Percentiles rank a stretch among this genome's conserved stretches.
Evolutionary conservation across 768 basidiomycete species (phyloP).

Genomic region (Dacryopinax primogenitus): DNA sequence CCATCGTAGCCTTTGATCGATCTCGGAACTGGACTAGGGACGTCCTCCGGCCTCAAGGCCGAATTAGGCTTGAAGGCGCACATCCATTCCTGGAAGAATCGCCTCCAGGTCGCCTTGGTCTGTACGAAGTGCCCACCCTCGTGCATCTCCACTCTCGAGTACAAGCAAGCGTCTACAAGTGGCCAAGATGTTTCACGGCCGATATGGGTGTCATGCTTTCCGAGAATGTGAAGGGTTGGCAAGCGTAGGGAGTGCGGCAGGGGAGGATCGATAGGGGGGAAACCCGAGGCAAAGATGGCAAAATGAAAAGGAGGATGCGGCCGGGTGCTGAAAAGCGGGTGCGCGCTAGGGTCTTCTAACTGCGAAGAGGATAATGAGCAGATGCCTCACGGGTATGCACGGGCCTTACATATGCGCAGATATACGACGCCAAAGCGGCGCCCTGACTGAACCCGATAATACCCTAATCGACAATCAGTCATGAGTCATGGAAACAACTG

Average conservation of each 20-base stretch:
- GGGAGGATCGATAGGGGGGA: not conserved
- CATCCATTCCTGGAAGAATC: not conserved
- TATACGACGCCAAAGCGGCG: constrained; percentile 1
- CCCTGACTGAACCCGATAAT: constrained; percentile 10
- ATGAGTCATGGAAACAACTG: not conserved
- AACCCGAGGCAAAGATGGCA: not conserved
- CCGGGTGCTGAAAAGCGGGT: not conserved
- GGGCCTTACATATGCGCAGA: constrained; percentile 7
- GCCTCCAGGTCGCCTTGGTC: not conserved
- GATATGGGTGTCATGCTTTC: constrained; percentile 3
- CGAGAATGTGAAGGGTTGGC: not conserved
- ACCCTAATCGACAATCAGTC: not conserved
- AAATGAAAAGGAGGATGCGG: not conserved
- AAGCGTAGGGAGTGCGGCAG: not conserved
- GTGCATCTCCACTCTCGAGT: not conserved
- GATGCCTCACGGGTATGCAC: not conserved
- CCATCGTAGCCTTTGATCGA: not conserved
- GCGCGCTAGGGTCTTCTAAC: not conserved
- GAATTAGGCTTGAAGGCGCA: not conserved
- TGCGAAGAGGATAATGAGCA: not conserved
- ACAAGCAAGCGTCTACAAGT: not conserved
- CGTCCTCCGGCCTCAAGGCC: not conserved
- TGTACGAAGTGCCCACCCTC: not conserved
- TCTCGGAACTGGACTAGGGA: not conserved
- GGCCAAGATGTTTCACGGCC: not conserved